Base-by-base conservation (phyloP, 2,329 filamentous ascomycete genomes). In the Aspergillus pseudoviridinutans region DNA sequence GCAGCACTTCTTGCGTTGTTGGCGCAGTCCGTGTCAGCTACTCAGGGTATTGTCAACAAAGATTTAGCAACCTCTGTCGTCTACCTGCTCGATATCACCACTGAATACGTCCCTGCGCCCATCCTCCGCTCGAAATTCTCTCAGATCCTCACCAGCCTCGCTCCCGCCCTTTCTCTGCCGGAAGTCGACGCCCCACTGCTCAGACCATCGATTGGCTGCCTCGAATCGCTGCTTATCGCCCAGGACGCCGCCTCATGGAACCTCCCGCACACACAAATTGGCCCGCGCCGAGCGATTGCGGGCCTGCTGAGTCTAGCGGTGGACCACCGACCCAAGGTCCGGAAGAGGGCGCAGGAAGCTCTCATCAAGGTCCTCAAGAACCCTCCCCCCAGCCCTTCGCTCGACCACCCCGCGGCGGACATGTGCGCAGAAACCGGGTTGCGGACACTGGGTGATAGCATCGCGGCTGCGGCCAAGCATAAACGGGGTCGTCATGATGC, bases 351-450 rank as follows among this genome's bases (percentile, higher is more conserved):
- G 6, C 91, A 96, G 73, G 93, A 97, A 70, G 91, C 92, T 2
- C 76, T 99, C 64, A 87, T 87, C 54, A 90, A 88, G 62, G 87
- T 99, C 4, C 82, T 99, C 57, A 87, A 88, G 74, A 89, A 87
- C 60, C 90, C 92, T 8, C 94, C 94, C 0, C 92, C 93, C 0
- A 96, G 91, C 62, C 94, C 94, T 1, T 92, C 91, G 3, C 78
- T 97, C 59, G 94, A 99, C 65, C 94, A 99, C 71, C 94, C 94
- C 1, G 94, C 92, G 27, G 90, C 93, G 50, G 92, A 96, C 71
- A 93, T 97, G 87, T 97, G 93, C 77, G 94, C 94, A 20, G 91
- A 96, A 74, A 92, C 90, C 27, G 91, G 91, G 24, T 82, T 97
- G 76, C 86, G 87, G 74, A 92, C 88, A 72, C 79, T 97, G 61